Base-by-base conservation (phyloP, 2,329 filamentous ascomycete genomes). In the Ophiostoma tasmaniense region DNA sequence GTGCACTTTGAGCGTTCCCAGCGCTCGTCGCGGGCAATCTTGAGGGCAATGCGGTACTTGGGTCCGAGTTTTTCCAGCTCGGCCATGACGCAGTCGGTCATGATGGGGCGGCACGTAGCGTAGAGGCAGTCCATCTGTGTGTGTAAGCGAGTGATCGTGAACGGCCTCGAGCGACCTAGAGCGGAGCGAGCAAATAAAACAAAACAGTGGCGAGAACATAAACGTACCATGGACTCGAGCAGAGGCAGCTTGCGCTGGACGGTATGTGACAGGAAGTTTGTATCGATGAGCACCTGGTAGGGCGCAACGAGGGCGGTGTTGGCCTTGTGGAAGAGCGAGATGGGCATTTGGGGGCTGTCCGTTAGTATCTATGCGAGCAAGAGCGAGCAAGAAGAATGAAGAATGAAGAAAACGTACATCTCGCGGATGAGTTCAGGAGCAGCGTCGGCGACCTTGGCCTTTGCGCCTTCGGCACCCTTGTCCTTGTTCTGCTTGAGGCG, bases 81-180 rank as follows among this genome's bases (percentile, higher is more conserved):
- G 68, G 89, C 89, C 85, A 93, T 89, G 73, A 84, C 70, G 76
- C 82, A 93, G 73, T 87, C 86, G 1, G 93, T 97, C 73, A 98
- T 93, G 73, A 95, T 90, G 22, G 93, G 92, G 28, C 89, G 92
- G 77, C 91, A 95, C 75, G 96, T 96, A 22, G 94, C 94, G 77
- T 93, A 96, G 4, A 99, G 84, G 68, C 91, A 90, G 78, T 97
- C 93, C 92, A 97, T 97, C 82, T 93, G 85, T 25, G 22, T n/a
- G n/a, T n/a, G 61, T 65, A 20, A 64, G 67, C 25, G 17, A 33
- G 33, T 33, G n/a, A n/a, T n/a, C n/a, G n/a, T n/a, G n/a, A n/a
- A n/a, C n/a, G n/a, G n/a, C 13, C 1, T 11, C 7, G 2, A 20
- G 30, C 11, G 33, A 35, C 33, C n/a, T 52, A 10, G 8, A 42